These are phyloP conservation scores for Naganishia sp. DNA, from an alignment of 1,284 basidiomycete genomes.

Conservation along the genomic window DNA sequence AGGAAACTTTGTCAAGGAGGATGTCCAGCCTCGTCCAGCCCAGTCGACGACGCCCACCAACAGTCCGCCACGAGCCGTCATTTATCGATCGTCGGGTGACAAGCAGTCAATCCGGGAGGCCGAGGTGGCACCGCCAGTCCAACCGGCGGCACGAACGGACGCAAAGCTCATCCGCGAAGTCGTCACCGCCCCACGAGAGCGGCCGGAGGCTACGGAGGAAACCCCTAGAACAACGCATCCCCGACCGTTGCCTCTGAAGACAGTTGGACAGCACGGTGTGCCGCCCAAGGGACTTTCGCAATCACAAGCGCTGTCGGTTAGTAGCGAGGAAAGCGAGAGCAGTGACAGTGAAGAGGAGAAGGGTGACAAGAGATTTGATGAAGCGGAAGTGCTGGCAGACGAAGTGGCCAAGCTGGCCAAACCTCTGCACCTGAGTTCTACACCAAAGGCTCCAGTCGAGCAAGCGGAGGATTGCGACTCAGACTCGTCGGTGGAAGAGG, in stretches of 20 bases:
- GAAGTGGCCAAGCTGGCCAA: slow-evolving; percentile 27
- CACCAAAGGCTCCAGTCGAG: background rate
- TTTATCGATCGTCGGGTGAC: slow-evolving; percentile 14
- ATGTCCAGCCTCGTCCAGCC: too few species aligned
- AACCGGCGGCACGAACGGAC: too few species aligned
- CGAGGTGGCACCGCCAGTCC: background rate
- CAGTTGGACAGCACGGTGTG: background rate
- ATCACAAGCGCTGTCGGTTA: slow-evolving; percentile 12
- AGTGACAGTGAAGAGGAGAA: slow-evolving; percentile 10
- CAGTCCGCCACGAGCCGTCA: background rate
- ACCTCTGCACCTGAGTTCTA: slow-evolving; percentile 6
- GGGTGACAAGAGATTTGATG: slow-evolving; percentile 26
- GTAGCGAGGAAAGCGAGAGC: slow-evolving; percentile 19
- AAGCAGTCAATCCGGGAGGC: background rate
- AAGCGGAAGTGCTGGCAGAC: slow-evolving; percentile 27
- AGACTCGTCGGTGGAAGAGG: slow-evolving; percentile 7
- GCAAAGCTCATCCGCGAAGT: background rate
- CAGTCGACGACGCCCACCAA: slow-evolving; percentile 15
- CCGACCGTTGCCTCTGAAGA: background rate
- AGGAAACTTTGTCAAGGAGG: too few species aligned
- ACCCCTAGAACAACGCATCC: background rate
- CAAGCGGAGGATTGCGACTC: slow-evolving; percentile 1
- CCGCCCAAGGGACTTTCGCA: slow-evolving; percentile 19
- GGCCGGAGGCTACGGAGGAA: background rate
- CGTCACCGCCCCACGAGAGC: too few species aligned